Evolutionary conservation across 495 filamentous ascomycete genomes (phyloP), one percentile per base, ranked within the genome.

Genomic region (Zalerion maritima): DNA sequence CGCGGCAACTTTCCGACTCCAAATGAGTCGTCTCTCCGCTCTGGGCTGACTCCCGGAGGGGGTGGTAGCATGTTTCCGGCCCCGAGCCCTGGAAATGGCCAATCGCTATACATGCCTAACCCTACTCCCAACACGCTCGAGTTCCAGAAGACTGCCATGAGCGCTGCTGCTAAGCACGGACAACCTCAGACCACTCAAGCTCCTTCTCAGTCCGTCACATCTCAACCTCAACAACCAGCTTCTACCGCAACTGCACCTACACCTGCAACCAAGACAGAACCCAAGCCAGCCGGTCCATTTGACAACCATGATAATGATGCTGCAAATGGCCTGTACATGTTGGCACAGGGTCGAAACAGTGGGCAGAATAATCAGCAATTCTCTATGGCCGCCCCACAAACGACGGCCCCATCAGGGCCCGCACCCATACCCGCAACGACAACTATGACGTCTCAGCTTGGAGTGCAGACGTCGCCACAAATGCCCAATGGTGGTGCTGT

Each of bases 1-100:
- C 63, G 82, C 38, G 75, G 80, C 28, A 69, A 78, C 18, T 91
- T 96, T 48, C 78, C 78, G n/a, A 96, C 89, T 2, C 91, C 89
- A 3, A 94, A 96, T 71, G 89, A 97, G 56, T 94, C 86, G 1
- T 91, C 83, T 2, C 62, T 97, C 11, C 71, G 89, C 23, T 89
- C 82, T 11, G 89, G 89, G 27, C 54, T 97, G 35, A 97, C 91
- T 18, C 89, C 89, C 11, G 89, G 89, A 29, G 89, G 89, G 23
- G 84, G 87, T 45, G 89, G 89, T 35, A 93, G 87, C 46, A 94
- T 97, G 80, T 97, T 97, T 62, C 83, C 86, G 18, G 80, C 75
- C 18, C 81, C 85, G 3, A 86, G 81, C 45, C 89, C 89, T 11
- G n/a, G n/a, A n/a, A n/a, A n/a, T n/a, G n/a, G n/a, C n/a, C n/a